Conservation (phyloP, 2,329 filamentous ascomycete genomes). For the Colletotrichum orbiculare region DNA sequence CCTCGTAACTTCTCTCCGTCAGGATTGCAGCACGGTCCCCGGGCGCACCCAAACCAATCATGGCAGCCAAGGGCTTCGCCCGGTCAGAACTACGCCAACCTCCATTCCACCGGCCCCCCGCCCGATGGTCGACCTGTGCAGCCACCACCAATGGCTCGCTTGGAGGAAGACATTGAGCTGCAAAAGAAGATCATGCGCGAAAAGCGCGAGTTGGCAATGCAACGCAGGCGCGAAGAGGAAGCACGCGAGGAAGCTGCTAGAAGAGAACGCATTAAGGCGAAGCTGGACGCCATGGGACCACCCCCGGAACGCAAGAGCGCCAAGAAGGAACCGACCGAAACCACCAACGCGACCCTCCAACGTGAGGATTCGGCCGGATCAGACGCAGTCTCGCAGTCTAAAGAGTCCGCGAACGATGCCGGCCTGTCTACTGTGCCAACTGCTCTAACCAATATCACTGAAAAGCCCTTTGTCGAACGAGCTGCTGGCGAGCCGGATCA, state of each 20-base stretch:
- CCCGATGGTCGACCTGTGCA: slow-evolving; percentile 43
- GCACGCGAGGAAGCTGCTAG: slow-evolving; percentile 78
- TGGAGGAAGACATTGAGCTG: slow-evolving; percentile 68
- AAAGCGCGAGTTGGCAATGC: slow-evolving; percentile 75
- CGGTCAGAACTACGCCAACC: slow-evolving; percentile 51
- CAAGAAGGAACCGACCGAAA: slow-evolving; percentile 63
- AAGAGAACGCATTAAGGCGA: slow-evolving; percentile 77
- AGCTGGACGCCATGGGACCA: slow-evolving; percentile 76
- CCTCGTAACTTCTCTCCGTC: slow-evolving; percentile 55
- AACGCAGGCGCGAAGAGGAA: slow-evolving; percentile 75
- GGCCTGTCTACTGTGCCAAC: slow-evolving; percentile 15
- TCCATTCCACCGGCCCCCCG: slow-evolving; percentile 47
- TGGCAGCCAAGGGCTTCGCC: slow-evolving; percentile 55
- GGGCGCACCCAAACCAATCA: slow-evolving; percentile 37
- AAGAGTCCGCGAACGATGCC: slow-evolving; percentile 19
- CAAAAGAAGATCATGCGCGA: slow-evolving; percentile 81
- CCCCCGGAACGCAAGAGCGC: slow-evolving; percentile 69
- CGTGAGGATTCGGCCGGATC: slow-evolving; percentile 32
- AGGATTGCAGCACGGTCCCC: slow-evolving; percentile 45
- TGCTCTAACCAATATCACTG: slow-evolving; percentile 2
- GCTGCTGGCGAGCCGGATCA: slow-evolving; percentile 19
- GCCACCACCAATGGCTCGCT: slow-evolving; percentile 46
- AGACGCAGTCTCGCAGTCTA: slow-evolving; percentile 25
- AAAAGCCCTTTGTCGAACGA: slow-evolving; percentile 26
- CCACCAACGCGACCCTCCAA: slow-evolving; percentile 50